Base-by-base conservation (phyloP, 1,284 basidiomycete genomes). In the Melampsora larici-populina region DNA sequence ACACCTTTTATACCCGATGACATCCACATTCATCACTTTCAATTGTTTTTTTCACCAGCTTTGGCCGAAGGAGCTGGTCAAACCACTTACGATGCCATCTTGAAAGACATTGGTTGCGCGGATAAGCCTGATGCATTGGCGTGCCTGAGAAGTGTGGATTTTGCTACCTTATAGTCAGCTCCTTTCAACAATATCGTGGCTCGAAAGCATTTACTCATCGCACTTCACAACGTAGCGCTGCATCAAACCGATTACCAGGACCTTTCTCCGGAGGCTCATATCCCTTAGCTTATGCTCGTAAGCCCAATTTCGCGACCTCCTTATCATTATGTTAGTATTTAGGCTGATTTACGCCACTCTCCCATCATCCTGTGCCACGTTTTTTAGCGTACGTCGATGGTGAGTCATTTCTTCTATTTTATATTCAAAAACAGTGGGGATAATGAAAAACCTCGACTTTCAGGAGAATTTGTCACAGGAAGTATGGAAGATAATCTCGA, bases 261-360 rank as follows among this genome's bases (percentile, higher is more conserved):
- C 62, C 67, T 9, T 78, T 78, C 13, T 70, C 75, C 8, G 51
- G 67, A 29, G 75, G 67, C 5, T 58, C 67, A 17, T 78, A 63
- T 46, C 66, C 75, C 4, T 40, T 70, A 17, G 67, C 58, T 2
- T 78, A 69, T 46, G 68, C 68, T 8, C 68, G 43, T 43, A 13
- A 15, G 43, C 15, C 3, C 0, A 43, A 43, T 15, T 13, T 15
- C 13, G 9, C 43, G 15, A 43, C 2, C 43, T 0, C 0, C 15
- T 43, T n/a, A n/a, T n/a, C n/a, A n/a, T n/a, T n/a, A n/a, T 43
- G 43, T 43, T 43, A 13, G 43, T 13, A 2, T 11, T 43, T 2
- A 0, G 2, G 11, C 11, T 43, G 11, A 15, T 1, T 43, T 2
- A 43, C 11, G 15, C 15, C 43, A 0, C 43, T 13, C 9, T 15